Evolutionary conservation across 352 stramenopile genomes (phyloP).

Genomic region (Globisporangium orthogonon): DNA sequence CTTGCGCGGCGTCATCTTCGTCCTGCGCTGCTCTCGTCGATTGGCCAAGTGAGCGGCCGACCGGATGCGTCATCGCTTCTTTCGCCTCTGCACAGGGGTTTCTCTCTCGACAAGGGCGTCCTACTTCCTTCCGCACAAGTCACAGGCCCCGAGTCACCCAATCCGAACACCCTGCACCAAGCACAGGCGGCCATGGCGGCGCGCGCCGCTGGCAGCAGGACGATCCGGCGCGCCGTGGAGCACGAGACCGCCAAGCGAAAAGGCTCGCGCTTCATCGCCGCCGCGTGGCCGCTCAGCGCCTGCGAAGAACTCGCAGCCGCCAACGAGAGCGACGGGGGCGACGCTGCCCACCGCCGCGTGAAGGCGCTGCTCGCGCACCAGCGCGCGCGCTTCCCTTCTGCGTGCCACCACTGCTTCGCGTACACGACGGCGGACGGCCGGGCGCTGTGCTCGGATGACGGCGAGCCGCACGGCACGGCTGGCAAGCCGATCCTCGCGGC

Average conservation of each 20-base stretch:
- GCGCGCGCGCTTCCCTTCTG: conserved; percentile 37
- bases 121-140: no score
- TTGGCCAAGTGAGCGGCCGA: no score
- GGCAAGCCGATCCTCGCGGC: conserved; percentile 56
- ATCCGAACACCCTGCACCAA: not conserved
- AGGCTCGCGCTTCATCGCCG: conserved; percentile 74
- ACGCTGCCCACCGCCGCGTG: conserved; percentile 30
- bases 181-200: not conserved
- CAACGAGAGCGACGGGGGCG: not conserved
- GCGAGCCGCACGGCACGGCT: conserved; percentile 67
- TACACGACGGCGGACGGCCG: conserved; percentile 46
- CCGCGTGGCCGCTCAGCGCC: conserved; percentile 36
- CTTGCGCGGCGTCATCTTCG: conserved; percentile 17
- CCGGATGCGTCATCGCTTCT: not conserved
- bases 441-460: conserved; percentile 65
- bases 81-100: not conserved
- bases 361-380: conserved; percentile 40
- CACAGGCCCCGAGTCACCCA: not conserved
- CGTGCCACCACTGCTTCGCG: conserved; percentile 73
- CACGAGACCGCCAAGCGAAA: conserved; percentile 80
- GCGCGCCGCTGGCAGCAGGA: conserved; percentile 15
- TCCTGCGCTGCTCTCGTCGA: not conserved
- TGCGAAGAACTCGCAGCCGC: not conserved
- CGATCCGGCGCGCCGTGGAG: conserved; percentile 47
- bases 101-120: not conserved